Base-by-base conservation (phyloP, 768 basidiomycete species). In the Termitomyces sp. region DNA sequence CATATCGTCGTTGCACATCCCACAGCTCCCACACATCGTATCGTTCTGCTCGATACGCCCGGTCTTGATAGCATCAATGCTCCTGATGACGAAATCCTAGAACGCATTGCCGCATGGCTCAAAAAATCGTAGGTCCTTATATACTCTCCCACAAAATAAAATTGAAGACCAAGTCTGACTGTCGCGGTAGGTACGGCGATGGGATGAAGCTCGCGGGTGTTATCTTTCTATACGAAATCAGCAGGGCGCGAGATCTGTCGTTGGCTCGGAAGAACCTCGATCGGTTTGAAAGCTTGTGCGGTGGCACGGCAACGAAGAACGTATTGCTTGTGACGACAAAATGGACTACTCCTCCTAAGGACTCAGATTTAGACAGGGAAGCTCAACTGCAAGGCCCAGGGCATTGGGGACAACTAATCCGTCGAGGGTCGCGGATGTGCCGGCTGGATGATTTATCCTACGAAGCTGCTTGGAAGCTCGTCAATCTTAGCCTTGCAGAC, bases 271-370 rank as follows among this genome's bases (percentile, higher is more conserved):
- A 50, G 26, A 61, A 64, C 44, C 57, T 64, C 7, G 60, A 61
- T 46, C 23, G 55, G 9, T 64, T 64, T 32, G 60, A 61, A 8
- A 53, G 36, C 7, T 47, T 59, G 26, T 64, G 63, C n/a, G 63
- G 60, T 2, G 50, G 49, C 9, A 49, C 41, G 2, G 57, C 57
- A 23, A 64, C 59, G 1, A 44, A 58, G 40, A 64, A 64, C 20
- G 58, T 64, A 38, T 36, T 64, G 14, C 57, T 64, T 2, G 60
- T 60, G 16, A 61, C 63, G n/a, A 61, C 63, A 18, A 64, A 64
- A 30, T 64, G 63, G 63, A 46, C 55, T 14, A 35, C 44, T 10
- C 57, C 57, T 56, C 55, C 57, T 1, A 56, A 46, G 26, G 50
- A 56, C n/a, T 48, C 38, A 20, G 57, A 59, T 20, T 23, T 59